Evolutionary conservation across 306 rosid species (phyloP).

Genomic region (Gastrolobium bilobum): DNA sequence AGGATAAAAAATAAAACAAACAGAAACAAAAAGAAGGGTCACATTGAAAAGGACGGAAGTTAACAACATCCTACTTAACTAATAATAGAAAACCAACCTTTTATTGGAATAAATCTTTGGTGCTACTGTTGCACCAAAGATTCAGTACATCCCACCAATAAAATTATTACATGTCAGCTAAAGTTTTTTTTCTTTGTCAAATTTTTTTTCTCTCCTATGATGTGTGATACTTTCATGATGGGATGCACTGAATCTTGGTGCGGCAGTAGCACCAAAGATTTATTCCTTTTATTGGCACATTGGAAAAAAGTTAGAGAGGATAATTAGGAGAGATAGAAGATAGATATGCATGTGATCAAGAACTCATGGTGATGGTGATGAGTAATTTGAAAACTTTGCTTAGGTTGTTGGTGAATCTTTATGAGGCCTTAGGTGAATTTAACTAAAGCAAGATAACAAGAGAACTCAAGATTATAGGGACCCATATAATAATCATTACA

Average conservation of each 20-base stretch:
- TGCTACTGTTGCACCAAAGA: no score
- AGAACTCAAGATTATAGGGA: constrained; percentile 55
- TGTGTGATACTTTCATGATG: no score
- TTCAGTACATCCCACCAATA: no score
- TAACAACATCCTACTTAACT: constrained; percentile 37
- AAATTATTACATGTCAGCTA: no score
- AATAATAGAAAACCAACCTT: constrained; percentile 38
- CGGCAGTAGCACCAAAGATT: no score
- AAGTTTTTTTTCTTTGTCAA: no score
- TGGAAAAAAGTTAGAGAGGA: constrained; percentile 49
- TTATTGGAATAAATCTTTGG: no score
- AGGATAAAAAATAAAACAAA: background rate
- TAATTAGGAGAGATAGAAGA: constrained; percentile 52
- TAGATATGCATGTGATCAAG: constrained; percentile 58
- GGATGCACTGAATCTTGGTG: no score
- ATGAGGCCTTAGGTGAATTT: constrained; percentile 49
- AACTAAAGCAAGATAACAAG: constrained; percentile 51
- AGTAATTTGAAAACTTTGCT: constrained; percentile 56
- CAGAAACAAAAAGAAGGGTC: constrained; percentile 38
- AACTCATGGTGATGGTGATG: constrained; percentile 53
- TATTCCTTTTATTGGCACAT: constrained; percentile 41
- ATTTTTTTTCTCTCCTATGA: no score
- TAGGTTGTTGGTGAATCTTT: constrained; percentile 55
- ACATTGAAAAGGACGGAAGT: constrained; percentile 34
- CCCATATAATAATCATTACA: constrained; percentile 67